These are phyloP conservation scores for Moniliella sp. DNA, from an alignment of 1,284 basidiomycete species.

Conservation along the genomic window DNA sequence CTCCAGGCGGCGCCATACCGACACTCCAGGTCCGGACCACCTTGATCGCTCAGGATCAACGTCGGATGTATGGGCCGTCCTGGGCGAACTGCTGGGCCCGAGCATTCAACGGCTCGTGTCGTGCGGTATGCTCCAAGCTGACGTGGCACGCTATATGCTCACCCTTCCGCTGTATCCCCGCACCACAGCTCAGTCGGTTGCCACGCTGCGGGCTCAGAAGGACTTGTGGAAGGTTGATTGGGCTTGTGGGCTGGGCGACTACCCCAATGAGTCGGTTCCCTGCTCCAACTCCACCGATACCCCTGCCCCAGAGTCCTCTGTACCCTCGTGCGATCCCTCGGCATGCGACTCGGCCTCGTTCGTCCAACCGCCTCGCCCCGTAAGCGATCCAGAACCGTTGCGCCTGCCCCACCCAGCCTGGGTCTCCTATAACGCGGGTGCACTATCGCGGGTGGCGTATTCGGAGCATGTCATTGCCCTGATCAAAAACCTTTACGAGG, in stretches of 20 bases:
- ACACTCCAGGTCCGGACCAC: neutral
- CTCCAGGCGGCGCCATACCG: too few relatives aligned
- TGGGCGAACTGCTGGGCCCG: constrained; percentile 32
- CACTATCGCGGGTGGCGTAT: constrained; percentile 30
- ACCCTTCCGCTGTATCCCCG: constrained; percentile 34
- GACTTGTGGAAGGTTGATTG: constrained; percentile 34
- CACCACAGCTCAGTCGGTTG: constrained; percentile 31
- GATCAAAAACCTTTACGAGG: constrained; percentile 36
- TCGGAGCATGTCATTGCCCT: constrained; percentile 33
- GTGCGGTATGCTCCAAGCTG: constrained; percentile 34
- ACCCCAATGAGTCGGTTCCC: neutral
- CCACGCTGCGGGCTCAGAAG: constrained; percentile 30
- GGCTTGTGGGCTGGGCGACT: constrained; percentile 22
- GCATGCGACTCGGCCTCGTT: too few relatives aligned
- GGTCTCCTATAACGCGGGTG: constrained; percentile 31
- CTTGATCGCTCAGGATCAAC: constrained; percentile 1
- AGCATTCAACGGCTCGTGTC: constrained; percentile 36
- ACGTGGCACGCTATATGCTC: constrained; percentile 33
- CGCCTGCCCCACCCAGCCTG: constrained; percentile 34
- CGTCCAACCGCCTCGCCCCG: too few relatives aligned
- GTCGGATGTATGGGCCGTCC: constrained; percentile 32
- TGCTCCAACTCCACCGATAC: too few relatives aligned
- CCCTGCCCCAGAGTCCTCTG: too few relatives aligned
- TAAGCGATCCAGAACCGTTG: constrained; percentile 18
- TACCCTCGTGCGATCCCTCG: too few relatives aligned